A percentile compares a stretch with the other conserved stretches of the same genome.
phyloP scores from a whole-genome alignment of 208 protist species.

The Crithidia mellificae region DNA sequence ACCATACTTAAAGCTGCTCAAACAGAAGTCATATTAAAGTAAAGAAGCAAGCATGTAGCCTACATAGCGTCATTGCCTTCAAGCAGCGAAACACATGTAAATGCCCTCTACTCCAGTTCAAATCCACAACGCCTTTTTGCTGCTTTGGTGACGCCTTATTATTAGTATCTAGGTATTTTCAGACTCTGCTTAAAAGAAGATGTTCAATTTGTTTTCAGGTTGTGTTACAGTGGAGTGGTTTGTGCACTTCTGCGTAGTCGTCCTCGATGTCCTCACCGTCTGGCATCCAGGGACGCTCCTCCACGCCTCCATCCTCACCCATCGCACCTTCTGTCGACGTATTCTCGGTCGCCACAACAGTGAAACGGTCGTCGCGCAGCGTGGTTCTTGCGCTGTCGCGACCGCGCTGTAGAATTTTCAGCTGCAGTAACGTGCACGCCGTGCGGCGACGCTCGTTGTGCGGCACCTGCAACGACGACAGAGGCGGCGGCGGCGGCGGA shows the following conservation, averaged over 20 bases:
- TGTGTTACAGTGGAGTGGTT: too few relatives aligned
- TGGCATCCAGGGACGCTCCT: slow-evolving; percentile 26
- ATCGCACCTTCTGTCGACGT: slow-evolving; percentile 2
- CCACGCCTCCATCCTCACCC: background rate
- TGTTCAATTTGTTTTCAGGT: too few relatives aligned
- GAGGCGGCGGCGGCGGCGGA: background rate
- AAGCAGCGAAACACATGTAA: too few relatives aligned
- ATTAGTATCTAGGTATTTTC: too few relatives aligned
- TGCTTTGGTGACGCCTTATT: too few relatives aligned
- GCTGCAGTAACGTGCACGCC: slow-evolving; percentile 24
- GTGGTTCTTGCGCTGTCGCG: slow-evolving; percentile 8
- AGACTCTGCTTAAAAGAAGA: too few relatives aligned
- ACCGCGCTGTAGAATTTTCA: slow-evolving; percentile 30
- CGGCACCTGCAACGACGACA: background rate
- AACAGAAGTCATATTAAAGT: too few relatives aligned
- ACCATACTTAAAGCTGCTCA: too few relatives aligned
- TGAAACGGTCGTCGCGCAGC: slow-evolving; percentile 19
- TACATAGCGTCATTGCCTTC: too few relatives aligned
- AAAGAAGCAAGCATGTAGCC: too few relatives aligned
- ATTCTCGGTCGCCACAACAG: slow-evolving; percentile 10
- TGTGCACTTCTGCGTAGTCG: slow-evolving; percentile 1
- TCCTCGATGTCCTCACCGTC: slow-evolving; percentile 31
- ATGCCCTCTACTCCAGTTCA: too few relatives aligned
- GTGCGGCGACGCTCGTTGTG: background rate
- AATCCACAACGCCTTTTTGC: too few relatives aligned